Base-by-base conservation (phyloP, 208 protist genomes). In the Leishmania gerbilli region DNA sequence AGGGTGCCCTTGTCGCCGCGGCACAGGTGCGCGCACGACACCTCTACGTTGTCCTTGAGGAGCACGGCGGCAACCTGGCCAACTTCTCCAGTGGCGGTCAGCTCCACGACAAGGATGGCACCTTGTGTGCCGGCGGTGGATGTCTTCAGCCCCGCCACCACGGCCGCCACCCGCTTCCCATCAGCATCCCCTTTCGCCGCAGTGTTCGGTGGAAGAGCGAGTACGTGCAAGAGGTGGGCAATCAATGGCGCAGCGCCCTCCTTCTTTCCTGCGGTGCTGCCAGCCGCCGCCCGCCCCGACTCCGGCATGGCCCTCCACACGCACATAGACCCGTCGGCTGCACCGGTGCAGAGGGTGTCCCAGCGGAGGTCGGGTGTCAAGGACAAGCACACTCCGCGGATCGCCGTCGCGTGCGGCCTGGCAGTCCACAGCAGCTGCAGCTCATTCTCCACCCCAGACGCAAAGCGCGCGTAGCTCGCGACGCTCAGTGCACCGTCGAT, bases 381-480 rank as follows among this genome's bases (percentile, higher is more conserved):
- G 40, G 76, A 71, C 8, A 87, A 62, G 76, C 74, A 87, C 31
- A 87, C 47, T 7, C 74, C 80, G 1, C 79, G 74, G 27, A 87
- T 77, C 1, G 84, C 84, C 7, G 84, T 74, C 13, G 76, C 67
- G 80, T 87, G 84, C 37, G 81, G 80, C 42, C 58, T 80, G 53
- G 56, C 45, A 1, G 68, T 65, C 81, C 84, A 87, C 65, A 84
- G 37, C 80, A 68, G 64, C 74, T 81, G 76, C 71, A 87, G 37
- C 58, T 84, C 84, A 21, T 77, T 82, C 74, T 82, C 77, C 21
- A 78, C 37, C 3, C 81, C 84, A 27, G 69, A 71, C 0, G 87
- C 88, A 75, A 94, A 97, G n/a, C 82, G 79, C n/a, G 79, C 78
- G 83, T 96, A 97, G 68, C 81, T 89, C 37, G 91, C 88, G 21